Evolutionary conservation across 75 land plant genomes (phyloP).

Genomic region (Pinus tabuliformis): DNA sequence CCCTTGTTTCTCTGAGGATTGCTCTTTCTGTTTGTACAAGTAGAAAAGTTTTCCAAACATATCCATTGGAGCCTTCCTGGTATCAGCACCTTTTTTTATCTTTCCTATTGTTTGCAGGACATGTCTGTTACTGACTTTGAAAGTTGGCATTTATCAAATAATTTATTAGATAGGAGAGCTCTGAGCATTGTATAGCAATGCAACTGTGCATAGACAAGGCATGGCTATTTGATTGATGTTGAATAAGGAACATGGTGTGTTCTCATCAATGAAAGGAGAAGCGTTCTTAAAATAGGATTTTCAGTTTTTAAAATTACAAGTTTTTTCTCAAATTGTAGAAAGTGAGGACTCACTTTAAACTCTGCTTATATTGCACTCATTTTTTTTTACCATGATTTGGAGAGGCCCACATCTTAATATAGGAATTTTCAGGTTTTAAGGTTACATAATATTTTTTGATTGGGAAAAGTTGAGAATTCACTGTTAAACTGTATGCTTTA

Average conservation of each 20-base stretch:
- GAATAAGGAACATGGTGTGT: neutral
- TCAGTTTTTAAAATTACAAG: no score
- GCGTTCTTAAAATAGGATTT: no score
- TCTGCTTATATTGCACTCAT: no score
- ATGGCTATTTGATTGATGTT: neutral
- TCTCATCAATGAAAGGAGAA: no score
- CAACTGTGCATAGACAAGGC: neutral
- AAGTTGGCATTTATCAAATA: conserved; percentile 5
- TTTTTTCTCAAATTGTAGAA: no score
- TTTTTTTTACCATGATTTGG: no score
- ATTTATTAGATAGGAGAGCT: conserved; percentile 2
- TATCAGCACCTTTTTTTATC: neutral
- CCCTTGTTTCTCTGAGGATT: neutral
- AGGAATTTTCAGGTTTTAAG: no score
- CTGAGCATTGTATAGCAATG: neutral
- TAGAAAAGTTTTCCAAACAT: neutral
- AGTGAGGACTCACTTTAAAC: no score
- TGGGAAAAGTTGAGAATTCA: no score
- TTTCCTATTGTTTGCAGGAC: neutral
- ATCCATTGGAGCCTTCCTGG: neutral
- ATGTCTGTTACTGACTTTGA: neutral
- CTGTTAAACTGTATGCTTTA: no score
- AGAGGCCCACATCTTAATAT: no score
- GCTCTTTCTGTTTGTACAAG: neutral
- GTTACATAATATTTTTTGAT: no score